Percentiles rank a stretch among this genome's conserved stretches.
Evolutionary conservation across 1,284 basidiomycete genomes (phyloP).

Genomic region (Crucibulum cyathiforme): DNA sequence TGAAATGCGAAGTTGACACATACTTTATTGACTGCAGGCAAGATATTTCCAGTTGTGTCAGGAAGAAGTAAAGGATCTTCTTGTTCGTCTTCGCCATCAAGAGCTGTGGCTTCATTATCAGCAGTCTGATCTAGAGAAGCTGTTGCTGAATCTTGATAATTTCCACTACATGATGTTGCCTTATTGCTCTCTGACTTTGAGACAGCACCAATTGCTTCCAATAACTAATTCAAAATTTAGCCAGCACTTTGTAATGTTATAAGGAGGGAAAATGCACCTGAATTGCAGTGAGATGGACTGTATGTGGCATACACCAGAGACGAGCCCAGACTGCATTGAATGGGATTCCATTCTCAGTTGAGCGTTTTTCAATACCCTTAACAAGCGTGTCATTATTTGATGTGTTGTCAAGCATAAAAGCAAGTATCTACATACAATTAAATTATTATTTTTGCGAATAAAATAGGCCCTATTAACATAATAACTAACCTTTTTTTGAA

Average conservation of each 20-base stretch:
- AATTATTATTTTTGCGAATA: neutral
- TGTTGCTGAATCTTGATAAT: constrained; percentile 15
- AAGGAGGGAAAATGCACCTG: constrained; percentile 13
- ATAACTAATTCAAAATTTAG: constrained; percentile 7
- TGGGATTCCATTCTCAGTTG: neutral
- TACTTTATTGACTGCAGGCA: neutral
- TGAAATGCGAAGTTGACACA: neutral
- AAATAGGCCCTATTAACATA: neutral
- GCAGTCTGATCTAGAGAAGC: constrained; percentile 2
- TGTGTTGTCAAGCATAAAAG: neutral
- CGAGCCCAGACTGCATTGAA: constrained; percentile 6
- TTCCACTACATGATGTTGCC: constrained; percentile 6
- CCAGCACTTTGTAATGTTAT: neutral
- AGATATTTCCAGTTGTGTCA: too few species aligned
- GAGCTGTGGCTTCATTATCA: constrained; percentile 3
- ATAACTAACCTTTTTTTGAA: neutral
- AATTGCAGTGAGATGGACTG: constrained; percentile 30
- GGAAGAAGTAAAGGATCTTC: neutral
- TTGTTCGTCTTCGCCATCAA: constrained; percentile 1
- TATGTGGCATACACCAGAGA: constrained; percentile 34
- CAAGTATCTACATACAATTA: neutral
- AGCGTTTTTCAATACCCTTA: neutral
- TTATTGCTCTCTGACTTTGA: constrained; percentile 15
- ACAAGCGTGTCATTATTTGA: neutral
- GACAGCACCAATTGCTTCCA: constrained; percentile 19